Evolutionary conservation across 495 filamentous ascomycete genomes (phyloP), one percentile per base, ranked within the genome.

Genomic region (Lophium mytilinum): DNA sequence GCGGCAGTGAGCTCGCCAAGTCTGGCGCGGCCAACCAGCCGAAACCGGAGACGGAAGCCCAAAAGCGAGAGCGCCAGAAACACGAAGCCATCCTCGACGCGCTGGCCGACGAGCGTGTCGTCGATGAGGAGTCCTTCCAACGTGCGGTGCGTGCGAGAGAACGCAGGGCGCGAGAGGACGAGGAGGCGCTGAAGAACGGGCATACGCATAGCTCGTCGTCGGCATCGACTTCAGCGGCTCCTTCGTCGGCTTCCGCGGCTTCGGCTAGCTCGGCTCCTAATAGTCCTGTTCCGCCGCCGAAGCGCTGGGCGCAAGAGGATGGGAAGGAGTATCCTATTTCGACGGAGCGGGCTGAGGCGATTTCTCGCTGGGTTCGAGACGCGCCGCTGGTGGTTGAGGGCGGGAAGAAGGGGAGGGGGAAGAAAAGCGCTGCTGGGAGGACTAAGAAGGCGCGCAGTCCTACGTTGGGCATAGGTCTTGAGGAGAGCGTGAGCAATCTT

Each of bases 361-460:
- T 90, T 48, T 78, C 82, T 4, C 72, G 81, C 21, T 90, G 87
- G 87, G 78, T 90, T 46, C 73, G 72, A 30, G 83, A 86, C 55
- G 83, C 79, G n/a, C 82, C 82, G 51, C 36, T 67, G 18, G 55
- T 50, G 9, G 53, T 52, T 47, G 59, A 69, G 57, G 65, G 67
- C 58, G 65, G 57, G 60, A 68, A 62, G 58, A 70, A 66, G 62
- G 61, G 56, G 50, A 66, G 53, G 52, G 42, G 52, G 52, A 60
- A 52, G 47, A 52, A 53, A 24, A 37, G 12, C 4, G 19, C 41
- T 37, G 50, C 37, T 8, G 40, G 45, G 49, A 60, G 51, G 47
- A 49, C 52, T 36, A 61, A 60, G 63, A 45, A 45, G 12, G 50
- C 51, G 30, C 30, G 2, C 12, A 17, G 33, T 17, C 46, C 37